Evolutionary conservation across 495 filamentous ascomycete species (phyloP), one percentile per base, ranked within the genome.

Genomic region (Xylaria cubensis): DNA sequence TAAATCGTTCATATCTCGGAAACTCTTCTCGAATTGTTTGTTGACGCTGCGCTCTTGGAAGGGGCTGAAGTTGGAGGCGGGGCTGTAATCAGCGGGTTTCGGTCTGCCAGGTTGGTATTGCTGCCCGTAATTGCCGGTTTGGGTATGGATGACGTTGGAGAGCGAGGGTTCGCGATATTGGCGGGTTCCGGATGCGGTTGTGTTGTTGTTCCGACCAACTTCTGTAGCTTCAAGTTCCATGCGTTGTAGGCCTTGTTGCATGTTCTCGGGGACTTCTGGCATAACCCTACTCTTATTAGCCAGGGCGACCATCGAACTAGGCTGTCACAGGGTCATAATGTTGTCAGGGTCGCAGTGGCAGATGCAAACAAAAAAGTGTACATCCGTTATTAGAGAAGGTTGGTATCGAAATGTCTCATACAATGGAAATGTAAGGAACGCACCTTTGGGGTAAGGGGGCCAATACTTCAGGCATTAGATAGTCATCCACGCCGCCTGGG

Each of bases 381-480:
- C 70, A 65, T 63, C 65, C n/a, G 73, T 46, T 48, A 48, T 39
- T 17, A 50, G 51, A 65, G 50, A 10, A 61, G 29, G 55, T n/a
- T 59, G 59, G 59, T 59, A 70, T 64, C 32, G 72, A 72, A 7
- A 76, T 68, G 48, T 72, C 71, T 72, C 70, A 71, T 68, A 29
- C 26, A 63, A 67, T 2, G 10, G 17, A 39, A 56, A 42, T 19
- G 53, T 26, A 39, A 65, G 58, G 53, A 44, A 84, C 91, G 77
- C 81, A 98, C 95, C 95, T 90, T 87, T 98, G 94, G 74, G 95
- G 95, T 74, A 92, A 86, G 71, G 95, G 95, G 74, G 85, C 85
- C 63, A 86, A 70, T 70, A 88, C 85, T 70, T 87, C 85, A 46
- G 89, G 89, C 86, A 90, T 91, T 81, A 92, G 93, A 76, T 94